Evolutionary conservation across 2,329 filamentous ascomycete genomes (phyloP), one percentile per base, ranked within the genome.

Genomic region (Aspergillus brasiliensis): DNA sequence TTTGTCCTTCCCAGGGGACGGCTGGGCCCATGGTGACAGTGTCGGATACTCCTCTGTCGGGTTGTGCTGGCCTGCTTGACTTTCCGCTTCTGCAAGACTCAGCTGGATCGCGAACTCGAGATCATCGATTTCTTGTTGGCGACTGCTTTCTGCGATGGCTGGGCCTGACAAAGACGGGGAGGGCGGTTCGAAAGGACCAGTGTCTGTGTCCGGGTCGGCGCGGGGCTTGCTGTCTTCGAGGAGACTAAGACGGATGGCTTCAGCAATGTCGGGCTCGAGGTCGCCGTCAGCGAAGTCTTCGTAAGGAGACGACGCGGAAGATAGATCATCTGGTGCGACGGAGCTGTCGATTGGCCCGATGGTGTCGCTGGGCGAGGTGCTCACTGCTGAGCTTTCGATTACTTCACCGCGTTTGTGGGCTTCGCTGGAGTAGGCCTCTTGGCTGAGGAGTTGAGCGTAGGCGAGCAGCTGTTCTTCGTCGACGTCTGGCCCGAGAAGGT

Each of bases 401-500:
- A 74, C 77, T 28, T 82, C 79, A 52, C 77, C 76, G 13, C 77
- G 74, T 42, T 83, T 82, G 34, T 73, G 69, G 48, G 78, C 77
- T 52, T 86, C 84, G 23, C 75, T 77, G 51, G 81, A 80, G 51
- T 83, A 77, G 7, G 81, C 77, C 67, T 89, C 86, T 69, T 88
- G 81, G 52, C 85, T 88, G 37, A 89, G 72, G 72, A 89, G 78
- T 13, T 83, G 82, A 7, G 86, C 86, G 70, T 88, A 88, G 2
- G 85, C 84, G 23, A 89, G 68, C 52, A 87, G 80, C 65, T 88
- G 84, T 56, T 88, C 86, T 65, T 89, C 86, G 59, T 77, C 83
- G 3, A 81, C 79, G 56, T 80, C 83, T 2, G 80, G 79, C 0
- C 82, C 84, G 2, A 88, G 75, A 8, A 97, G 77, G 34, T 92